Percentiles rank a stretch among this genome's conserved stretches.
Evolutionary conservation across 768 basidiomycete genomes (phyloP).

Genomic region (Mycena floridula): DNA sequence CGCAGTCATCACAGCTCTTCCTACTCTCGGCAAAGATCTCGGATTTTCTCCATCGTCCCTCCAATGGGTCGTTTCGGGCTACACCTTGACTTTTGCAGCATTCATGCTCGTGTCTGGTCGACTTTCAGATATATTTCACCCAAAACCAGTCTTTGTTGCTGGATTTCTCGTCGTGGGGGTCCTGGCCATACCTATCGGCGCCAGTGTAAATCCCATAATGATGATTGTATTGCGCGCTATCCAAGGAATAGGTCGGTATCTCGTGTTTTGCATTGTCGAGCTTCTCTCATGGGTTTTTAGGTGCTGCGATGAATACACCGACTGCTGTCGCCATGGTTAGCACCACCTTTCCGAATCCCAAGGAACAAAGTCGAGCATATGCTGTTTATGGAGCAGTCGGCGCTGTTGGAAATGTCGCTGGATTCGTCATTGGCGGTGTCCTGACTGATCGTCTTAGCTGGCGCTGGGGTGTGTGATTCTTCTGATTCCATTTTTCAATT

Average conservation of each 20-base stretch:
- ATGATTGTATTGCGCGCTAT: conserved; percentile 9
- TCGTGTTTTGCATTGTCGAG: too few species aligned
- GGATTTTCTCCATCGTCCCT: conserved; percentile 8
- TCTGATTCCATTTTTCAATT: too few species aligned
- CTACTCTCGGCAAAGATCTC: background rate
- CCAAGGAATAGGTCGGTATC: too few species aligned
- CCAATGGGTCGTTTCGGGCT: conserved; percentile 4
- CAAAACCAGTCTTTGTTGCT: conserved; percentile 7
- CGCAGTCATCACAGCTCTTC: background rate
- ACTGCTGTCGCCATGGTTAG: conserved; percentile 5
- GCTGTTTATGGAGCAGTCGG: background rate
- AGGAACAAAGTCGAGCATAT: background rate
- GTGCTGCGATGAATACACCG: conserved; percentile 8
- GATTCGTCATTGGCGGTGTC: too few species aligned
- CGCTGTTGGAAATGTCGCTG: background rate
- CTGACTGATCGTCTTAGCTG: too few species aligned
- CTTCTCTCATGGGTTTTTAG: too few species aligned
- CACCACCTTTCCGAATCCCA: background rate
- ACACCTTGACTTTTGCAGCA: conserved; percentile 5
- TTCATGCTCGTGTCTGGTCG: too few species aligned
- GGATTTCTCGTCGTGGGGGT: conserved; percentile 9
- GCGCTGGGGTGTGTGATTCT: too few species aligned
- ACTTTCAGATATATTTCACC: conserved; percentile 6
- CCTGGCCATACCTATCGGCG: conserved; percentile 5
- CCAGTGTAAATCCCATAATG: conserved; percentile 6